These are phyloP conservation scores for Diddensiella santjacobensis DNA, from an alignment of 805 yeast species.

Conservation along the genomic window DNA sequence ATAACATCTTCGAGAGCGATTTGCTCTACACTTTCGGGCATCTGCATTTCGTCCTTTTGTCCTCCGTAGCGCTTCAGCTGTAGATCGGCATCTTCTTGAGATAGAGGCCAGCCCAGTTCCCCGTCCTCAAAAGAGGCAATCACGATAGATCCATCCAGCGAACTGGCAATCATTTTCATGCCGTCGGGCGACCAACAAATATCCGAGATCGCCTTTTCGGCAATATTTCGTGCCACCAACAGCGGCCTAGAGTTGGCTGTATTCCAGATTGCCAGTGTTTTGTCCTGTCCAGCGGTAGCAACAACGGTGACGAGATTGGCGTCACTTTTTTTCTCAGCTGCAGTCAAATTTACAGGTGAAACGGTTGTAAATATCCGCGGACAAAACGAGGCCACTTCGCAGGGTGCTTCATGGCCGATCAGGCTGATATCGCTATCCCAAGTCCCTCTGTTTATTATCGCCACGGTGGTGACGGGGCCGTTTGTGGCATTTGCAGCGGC, in stretches of 20 bases:
- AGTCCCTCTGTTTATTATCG: constrained; percentile 57
- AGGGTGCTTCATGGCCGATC: constrained; percentile 68
- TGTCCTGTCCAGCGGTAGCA: constrained; percentile 97
- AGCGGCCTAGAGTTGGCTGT: constrained; percentile 74
- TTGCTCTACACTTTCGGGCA: constrained; percentile 85
- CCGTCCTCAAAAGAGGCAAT: constrained; percentile 56
- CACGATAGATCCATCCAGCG: constrained; percentile 80
- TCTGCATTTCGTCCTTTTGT: constrained; percentile 75
- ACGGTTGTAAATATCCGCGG: constrained; percentile 35
- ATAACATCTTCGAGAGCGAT: constrained; percentile 67
- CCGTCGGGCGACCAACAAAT: constrained; percentile 88
- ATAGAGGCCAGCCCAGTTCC: constrained; percentile 45
- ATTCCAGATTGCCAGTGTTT: constrained; percentile 83
- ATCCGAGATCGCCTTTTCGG: constrained; percentile 79
- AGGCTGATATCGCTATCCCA: constrained; percentile 63
- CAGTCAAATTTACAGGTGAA: constrained; percentile 13
- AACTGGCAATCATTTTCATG: constrained; percentile 62
- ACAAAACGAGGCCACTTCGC: constrained; percentile 59
- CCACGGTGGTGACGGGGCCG: constrained; percentile 61
- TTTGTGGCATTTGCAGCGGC: constrained; percentile 68
- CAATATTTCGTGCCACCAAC: constrained; percentile 71
- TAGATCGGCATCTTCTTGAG: constrained; percentile 61
- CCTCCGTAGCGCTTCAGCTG: constrained; percentile 83
- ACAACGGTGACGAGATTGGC: constrained; percentile 54
- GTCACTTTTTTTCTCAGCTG: constrained; percentile 3